These are phyloP conservation scores for Suillus clintonianus DNA, from an alignment of 768 basidiomycete genomes.

Conservation along the genomic window DNA sequence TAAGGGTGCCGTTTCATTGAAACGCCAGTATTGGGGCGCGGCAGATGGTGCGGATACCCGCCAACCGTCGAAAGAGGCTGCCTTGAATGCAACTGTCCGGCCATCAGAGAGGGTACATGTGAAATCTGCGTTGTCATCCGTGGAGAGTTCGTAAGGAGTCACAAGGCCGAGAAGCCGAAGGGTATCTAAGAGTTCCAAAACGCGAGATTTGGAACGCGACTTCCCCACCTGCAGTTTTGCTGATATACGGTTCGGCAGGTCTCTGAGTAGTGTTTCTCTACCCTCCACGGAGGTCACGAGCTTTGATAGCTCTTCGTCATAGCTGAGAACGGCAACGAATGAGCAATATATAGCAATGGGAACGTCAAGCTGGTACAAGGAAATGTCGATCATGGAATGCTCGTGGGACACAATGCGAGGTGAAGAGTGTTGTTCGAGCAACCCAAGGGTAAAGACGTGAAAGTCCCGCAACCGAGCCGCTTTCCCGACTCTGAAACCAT, in stretches of 20 bases:
- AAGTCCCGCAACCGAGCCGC: slow-evolving; percentile 63
- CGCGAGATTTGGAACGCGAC: slow-evolving; percentile 56
- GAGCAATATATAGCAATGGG: slow-evolving; percentile 67
- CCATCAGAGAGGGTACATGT: slow-evolving; percentile 44
- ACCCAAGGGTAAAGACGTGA: slow-evolving; percentile 54
- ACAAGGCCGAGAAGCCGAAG: slow-evolving; percentile 60
- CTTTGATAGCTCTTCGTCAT: slow-evolving; percentile 57
- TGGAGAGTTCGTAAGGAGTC: slow-evolving; percentile 54
- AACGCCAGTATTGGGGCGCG: slow-evolving; percentile 68
- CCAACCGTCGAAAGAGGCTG: slow-evolving; percentile 45
- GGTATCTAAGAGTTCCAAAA: slow-evolving; percentile 63
- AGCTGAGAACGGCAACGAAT: slow-evolving; percentile 55
- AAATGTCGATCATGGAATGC: slow-evolving; percentile 58
- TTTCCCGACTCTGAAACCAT: slow-evolving; percentile 74
- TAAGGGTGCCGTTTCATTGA: slow-evolving; percentile 56
- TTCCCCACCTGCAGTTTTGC: slow-evolving; percentile 57
- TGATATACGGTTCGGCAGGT: slow-evolving; percentile 54
- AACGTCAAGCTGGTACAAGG: slow-evolving; percentile 64
- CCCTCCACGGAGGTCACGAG: slow-evolving; percentile 53
- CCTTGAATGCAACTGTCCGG: slow-evolving; percentile 49
- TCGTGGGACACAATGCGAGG: slow-evolving; percentile 51
- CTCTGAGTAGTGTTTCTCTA: slow-evolving; percentile 47
- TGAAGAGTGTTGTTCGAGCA: slow-evolving; percentile 45
- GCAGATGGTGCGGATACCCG: slow-evolving; percentile 42
- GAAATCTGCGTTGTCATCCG: slow-evolving; percentile 43